These are phyloP conservation scores for Colletotrichum orbiculare DNA, from an alignment of 2,329 filamentous ascomycete species.

Conservation along the genomic window DNA sequence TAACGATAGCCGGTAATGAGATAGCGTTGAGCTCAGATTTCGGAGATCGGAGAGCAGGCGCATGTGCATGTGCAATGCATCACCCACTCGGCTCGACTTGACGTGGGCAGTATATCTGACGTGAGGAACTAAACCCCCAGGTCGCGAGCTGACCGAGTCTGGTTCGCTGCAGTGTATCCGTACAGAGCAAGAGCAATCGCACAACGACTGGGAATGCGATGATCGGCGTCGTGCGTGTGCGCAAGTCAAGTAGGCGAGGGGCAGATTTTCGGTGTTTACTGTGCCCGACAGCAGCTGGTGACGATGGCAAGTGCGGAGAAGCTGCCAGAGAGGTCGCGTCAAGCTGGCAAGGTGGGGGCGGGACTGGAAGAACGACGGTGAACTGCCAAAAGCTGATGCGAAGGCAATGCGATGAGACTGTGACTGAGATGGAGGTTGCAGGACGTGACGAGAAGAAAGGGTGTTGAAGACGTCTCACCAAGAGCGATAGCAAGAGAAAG, in stretches of 20 bases:
- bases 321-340: conserved; percentile 11
- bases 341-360: neutral
- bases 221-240: conserved; percentile 26
- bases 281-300: conserved; percentile 17
- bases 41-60: no score
- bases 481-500: no score
- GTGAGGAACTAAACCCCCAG: neutral
- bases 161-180: neutral
- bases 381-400: no score
- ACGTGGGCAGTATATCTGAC: conserved; percentile 8
- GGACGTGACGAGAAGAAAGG: no score
- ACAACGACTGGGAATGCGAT: neutral
- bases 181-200: no score
- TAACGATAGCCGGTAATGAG: no score
- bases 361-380: neutral
- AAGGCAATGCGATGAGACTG: no score
- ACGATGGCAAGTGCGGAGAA: conserved; percentile 27
- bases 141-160: neutral
- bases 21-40: no score
- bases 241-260: no score
- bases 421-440: no score
- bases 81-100: neutral
- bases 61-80: neutral
- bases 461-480: no score
- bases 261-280: conserved; percentile 22